Evolutionary conservation across 306 rosid species (phyloP), one percentile per base, ranked within the genome.

Genomic region (Trichosanthes truncata): DNA sequence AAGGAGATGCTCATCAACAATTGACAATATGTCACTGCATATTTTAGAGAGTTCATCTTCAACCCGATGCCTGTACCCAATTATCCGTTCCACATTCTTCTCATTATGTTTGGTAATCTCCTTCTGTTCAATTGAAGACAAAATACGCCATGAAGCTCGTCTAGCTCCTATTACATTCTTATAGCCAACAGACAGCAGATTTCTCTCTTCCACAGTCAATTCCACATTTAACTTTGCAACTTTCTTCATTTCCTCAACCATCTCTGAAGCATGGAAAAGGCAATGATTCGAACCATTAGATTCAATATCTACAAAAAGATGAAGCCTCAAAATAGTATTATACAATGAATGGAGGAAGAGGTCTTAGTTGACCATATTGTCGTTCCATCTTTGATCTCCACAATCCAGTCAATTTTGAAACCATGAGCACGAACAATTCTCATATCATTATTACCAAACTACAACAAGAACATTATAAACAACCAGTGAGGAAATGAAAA

Each of bases 241-340:
- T 77, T 79, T 86, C 84, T 82, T 84, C 85, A 84, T 86, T n/a
- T 80, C 82, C 78, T 86, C 87, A 79, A 86, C 83, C 84, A 86
- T 82, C 52, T 86, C 89, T 86, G 81, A 25, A 71, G 53, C 84
- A 77, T 17, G 38, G 52, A 76, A 79, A 60, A 25, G 0, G 17
- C 23, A 17, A 49, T 26, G 40, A 72, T 48, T 15, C 13, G 3
- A 71, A 29, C 65, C 26, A 49, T 55, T 15, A 29, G 29, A 53
- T 75, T 68, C 38, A 43, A 1, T 20, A 52, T 3, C 26, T 41
- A 67, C 49, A 74, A 68, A 60, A 35, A 53, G 10, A 76, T n/a
- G 46, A 56, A 76, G 20, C 52, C 55, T 21, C 3, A 69, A 72
- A 46, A 72, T 26, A 7, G 41, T 29, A 72, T 6, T 31, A 23